Base-by-base conservation (phyloP, 352 stramenopile genomes). In the Pythium periplocum region DNA sequence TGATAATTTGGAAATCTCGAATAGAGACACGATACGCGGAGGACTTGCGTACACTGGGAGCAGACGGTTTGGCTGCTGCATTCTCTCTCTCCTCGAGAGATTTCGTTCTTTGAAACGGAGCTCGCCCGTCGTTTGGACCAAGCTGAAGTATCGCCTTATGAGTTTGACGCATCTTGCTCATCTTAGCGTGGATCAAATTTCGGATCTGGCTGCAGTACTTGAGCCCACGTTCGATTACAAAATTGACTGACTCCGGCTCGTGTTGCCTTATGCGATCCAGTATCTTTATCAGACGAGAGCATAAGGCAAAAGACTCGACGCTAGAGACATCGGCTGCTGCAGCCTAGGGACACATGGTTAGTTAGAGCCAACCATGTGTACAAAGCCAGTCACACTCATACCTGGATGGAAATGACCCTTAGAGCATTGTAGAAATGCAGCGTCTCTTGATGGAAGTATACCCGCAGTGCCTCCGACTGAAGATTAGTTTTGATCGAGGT, bases 1-100 rank as follows among this genome's bases (percentile, higher is more conserved):
- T 96, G 35, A 96, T 62, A 42, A 96, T 93, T 39, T 93, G 70
- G 43, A 97, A 97, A 66, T 97, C 88, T 36, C 67, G 66, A 50
- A 91, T 87, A 11, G 81, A 80, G 2, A 89, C 78, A 17, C 76
- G 74, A 48, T 69, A 91, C 1, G 69, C 63, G n/a, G 65, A 69
- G 30, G 60, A 50, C 12, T 69, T 71, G 17, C 64, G 53, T 33
- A 50, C 49, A 45, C 43, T 55, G 8, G 47, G 33, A 2, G 57
- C 3, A 26, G 57, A 17, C 30, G 57, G 32, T 3, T 12, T 9
- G 2, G 48, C 6, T 4, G 17, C n/a, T 8, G 38, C 68, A 38
- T 64, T 76, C 12, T 93, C 74, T 0, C 86, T 66, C 53, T 86
- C 67, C 45, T 91, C 80, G 0, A 93, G 57, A 1, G 84, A 94